These are phyloP conservation scores for Microglena sp. DNA, from an alignment of 139 green algal genomes.

Conservation along the genomic window DNA sequence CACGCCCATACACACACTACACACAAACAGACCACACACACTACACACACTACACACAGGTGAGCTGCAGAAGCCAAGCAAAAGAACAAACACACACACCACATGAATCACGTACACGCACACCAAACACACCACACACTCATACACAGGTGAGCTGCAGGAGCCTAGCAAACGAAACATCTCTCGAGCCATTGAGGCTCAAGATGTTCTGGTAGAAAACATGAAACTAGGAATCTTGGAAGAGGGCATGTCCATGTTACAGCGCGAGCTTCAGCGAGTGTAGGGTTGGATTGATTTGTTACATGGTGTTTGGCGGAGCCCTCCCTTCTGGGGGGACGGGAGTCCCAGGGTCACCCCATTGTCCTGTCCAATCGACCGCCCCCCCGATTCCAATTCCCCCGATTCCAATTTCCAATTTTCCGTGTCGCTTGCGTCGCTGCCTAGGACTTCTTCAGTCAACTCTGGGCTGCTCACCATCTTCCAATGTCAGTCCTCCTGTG, in stretches of 20 bases:
- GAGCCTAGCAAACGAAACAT: slow-evolving; percentile 85
- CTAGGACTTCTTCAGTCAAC: no score
- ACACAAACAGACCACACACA: no score
- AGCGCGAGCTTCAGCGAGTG: no score
- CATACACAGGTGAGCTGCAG: slow-evolving; percentile 72
- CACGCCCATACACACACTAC: not conserved
- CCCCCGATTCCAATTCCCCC: no score
- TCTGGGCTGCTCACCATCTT: no score
- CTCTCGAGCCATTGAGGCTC: slow-evolving; percentile 49
- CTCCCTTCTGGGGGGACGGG: not conserved
- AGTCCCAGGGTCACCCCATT: not conserved
- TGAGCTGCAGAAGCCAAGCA: slow-evolving; percentile 91
- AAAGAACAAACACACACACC: slow-evolving; percentile 39
- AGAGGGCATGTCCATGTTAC: slow-evolving; percentile 1
- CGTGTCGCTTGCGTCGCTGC: no score
- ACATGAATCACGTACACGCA: no score
- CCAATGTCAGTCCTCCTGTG: no score
- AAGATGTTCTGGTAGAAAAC: slow-evolving; percentile 76
- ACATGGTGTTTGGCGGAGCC: not conserved
- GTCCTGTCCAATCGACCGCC: slow-evolving; percentile 1
- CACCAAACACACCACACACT: no score
- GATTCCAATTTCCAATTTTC: no score
- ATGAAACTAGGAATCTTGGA: slow-evolving; percentile 27
- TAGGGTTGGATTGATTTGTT: no score
- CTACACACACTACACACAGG: slow-evolving; percentile 31